Evolutionary conservation across 139 green algal genomes (phyloP).

Genomic region (Volvox africanus): DNA sequence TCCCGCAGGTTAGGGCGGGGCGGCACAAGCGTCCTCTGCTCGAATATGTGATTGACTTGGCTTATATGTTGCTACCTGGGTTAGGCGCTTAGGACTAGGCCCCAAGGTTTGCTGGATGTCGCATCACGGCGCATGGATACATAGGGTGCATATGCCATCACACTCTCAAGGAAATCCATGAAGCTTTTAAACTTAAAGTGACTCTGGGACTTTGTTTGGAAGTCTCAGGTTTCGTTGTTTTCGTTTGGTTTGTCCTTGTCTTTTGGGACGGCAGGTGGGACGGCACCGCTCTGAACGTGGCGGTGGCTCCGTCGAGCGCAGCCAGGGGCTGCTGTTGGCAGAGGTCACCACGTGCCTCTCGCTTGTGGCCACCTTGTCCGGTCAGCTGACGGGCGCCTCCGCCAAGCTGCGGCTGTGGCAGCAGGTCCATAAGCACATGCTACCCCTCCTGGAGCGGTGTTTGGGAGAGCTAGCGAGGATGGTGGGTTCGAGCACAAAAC

Average conservation of each 20-base stretch:
- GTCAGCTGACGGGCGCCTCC: constrained; percentile 28
- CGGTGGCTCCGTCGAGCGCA: not conserved
- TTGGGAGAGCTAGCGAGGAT: constrained; percentile 29
- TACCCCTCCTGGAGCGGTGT: constrained; percentile 57
- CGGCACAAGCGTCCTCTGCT: not conserved
- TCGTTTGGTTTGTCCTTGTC: too few species aligned
- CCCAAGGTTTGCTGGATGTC: too few species aligned
- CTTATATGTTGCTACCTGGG: too few species aligned
- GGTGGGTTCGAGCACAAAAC: not conserved
- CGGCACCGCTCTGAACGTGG: not conserved
- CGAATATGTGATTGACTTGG: too few species aligned
- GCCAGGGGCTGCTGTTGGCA: constrained; percentile 10
- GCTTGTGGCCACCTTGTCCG: constrained; percentile 41
- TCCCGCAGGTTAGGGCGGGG: not conserved
- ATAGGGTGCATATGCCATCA: too few species aligned
- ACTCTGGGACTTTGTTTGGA: too few species aligned
- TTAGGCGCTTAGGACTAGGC: too few species aligned
- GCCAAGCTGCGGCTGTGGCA: constrained; percentile 47
- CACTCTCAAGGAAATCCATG: too few species aligned
- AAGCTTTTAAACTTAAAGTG: too few species aligned
- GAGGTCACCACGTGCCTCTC: constrained; percentile 46
- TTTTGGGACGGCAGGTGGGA: not conserved
- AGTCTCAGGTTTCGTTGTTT: too few species aligned
- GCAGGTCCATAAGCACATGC: constrained; percentile 49
- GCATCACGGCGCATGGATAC: too few species aligned